Conservation (phyloP, 352 stramenopile species). For the Pythium phragmiticola region DNA sequence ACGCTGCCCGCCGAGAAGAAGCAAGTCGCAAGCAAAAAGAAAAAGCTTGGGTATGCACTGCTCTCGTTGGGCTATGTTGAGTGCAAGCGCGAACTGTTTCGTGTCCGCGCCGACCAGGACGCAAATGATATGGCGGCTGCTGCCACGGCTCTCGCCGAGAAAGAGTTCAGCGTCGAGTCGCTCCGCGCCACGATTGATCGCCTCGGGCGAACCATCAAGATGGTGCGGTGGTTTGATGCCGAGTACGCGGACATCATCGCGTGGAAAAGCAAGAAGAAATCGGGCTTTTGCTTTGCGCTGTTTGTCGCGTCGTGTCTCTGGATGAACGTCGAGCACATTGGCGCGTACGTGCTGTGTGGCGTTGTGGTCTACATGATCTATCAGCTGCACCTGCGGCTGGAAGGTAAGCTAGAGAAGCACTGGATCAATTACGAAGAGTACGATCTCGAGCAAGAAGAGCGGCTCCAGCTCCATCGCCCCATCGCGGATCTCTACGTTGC, state of each 20-base stretch:
- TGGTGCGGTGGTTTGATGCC: conserved; percentile 72
- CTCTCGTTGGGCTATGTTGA: conserved; percentile 71
- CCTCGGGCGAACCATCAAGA: conserved; percentile 59
- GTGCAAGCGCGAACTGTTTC: conserved; percentile 68
- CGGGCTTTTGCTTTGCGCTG: conserved; percentile 48
- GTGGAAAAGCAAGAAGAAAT: conserved; percentile 87
- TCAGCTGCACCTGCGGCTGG: conserved; percentile 61
- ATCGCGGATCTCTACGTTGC: conserved; percentile 68
- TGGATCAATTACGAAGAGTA: conserved; percentile 86
- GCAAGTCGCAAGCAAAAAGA: conserved; percentile 24
- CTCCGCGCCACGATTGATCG: conserved; percentile 74
- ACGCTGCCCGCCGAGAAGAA: conserved; percentile 36
- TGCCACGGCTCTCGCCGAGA: conserved; percentile 49
- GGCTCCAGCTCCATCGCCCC: conserved; percentile 69
- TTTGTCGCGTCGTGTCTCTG: conserved; percentile 73
- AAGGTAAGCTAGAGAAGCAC: conserved; percentile 55
- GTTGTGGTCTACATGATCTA: conserved; percentile 81
- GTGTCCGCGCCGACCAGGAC: conserved; percentile 53
- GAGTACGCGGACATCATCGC: conserved; percentile 79
- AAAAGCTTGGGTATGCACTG: conserved; percentile 55
- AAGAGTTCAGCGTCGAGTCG: conserved; percentile 81
- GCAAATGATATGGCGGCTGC: conserved; percentile 6
- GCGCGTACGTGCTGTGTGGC: conserved; percentile 61
- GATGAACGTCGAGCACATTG: conserved; percentile 69
- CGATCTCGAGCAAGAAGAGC: conserved; percentile 66